Evolutionary conservation across 345 rosid species (phyloP), one percentile per base, ranked within the genome.

Genomic region (Eucalyptus albens): DNA sequence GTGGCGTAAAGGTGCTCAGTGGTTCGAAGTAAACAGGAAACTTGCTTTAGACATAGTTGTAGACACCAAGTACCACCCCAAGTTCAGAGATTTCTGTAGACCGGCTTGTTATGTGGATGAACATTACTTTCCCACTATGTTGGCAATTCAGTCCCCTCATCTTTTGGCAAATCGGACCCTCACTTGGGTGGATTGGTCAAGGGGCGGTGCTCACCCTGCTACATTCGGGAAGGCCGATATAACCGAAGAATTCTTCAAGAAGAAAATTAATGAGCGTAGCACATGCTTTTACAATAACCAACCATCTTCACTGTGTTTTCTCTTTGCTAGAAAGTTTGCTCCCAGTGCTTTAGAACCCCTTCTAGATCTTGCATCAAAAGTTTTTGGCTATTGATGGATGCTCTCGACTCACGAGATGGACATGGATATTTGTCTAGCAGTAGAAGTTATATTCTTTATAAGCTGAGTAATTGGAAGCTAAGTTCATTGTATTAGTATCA

Each of bases 1-100:
- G 26, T 94, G 95, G 94, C 94, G 92, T 15, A 92, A 93, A 89
- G 95, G 95, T 44, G 90, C 93, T 86, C 95, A 93, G 67, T 93
- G 95, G 95, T 92, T 93, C 21, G 94, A 92, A 90, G 90, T 92
- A 4, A 87, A 92, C 83, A 89, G 95, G 11, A 88, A 87, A 83
- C 91, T 94, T 2, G 94, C 94, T 11, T 6, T 90, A 15, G 60
- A 53, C 45, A 91, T 94, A 22, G 72, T 92, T 19, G 77, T 72
- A 26, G 94, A 92, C 90, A 77, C 87, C 19, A 89, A 37, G 2
- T 92, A 92, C 90, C 89, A 94, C 90, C 93, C 94, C 26, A 92
- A 92, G 91, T 94, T 92, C 86, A 82, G 86, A 90, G 89, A 89
- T 50, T 92, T 90, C 88, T 92, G 94, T 89, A 86, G 67, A 86